Conservation (phyloP, 495 filamentous ascomycete genomes). For the Sabuloglossum arenarium region DNA sequence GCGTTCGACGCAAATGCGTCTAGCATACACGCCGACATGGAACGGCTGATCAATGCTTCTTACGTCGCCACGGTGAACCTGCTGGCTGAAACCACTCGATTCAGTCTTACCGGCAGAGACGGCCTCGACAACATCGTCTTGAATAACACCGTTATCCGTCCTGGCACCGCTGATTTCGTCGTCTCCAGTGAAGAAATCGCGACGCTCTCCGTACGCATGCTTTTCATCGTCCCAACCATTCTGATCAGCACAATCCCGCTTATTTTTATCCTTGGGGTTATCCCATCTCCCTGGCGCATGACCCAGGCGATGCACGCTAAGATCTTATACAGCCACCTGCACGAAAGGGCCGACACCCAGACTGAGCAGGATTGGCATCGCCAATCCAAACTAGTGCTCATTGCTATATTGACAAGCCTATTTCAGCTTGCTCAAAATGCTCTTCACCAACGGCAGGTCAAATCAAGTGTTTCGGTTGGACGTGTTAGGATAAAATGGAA, state of each 20-base stretch:
- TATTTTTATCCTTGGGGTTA: not conserved
- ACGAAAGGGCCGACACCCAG: no score
- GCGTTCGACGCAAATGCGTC: slow-evolving; percentile 15
- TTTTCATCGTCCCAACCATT: slow-evolving; percentile 15
- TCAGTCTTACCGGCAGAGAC: slow-evolving; percentile 2
- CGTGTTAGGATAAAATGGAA: no score
- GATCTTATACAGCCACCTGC: not conserved
- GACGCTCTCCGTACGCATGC: slow-evolving; percentile 14
- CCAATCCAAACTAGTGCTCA: no score
- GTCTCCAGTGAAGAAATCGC: slow-evolving; percentile 16
- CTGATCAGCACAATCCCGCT: not conserved
- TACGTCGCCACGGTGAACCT: slow-evolving; percentile 17
- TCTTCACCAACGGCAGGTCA: no score
- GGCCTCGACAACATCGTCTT: slow-evolving; percentile 8
- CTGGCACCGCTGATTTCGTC: slow-evolving; percentile 16
- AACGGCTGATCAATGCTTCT: slow-evolving; percentile 14
- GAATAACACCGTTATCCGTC: slow-evolving; percentile 2
- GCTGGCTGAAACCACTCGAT: slow-evolving; percentile 15
- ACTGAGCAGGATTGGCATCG: no score
- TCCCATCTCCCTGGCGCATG: not conserved
- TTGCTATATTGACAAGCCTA: no score
- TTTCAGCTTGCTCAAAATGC: no score
- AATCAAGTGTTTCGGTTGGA: no score
- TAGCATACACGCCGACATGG: slow-evolving; percentile 15
- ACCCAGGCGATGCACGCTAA: not conserved